Evolutionary conservation across 768 basidiomycete genomes (phyloP), one percentile per base, ranked within the genome.

Genomic region (Polyporus arcularius): DNA sequence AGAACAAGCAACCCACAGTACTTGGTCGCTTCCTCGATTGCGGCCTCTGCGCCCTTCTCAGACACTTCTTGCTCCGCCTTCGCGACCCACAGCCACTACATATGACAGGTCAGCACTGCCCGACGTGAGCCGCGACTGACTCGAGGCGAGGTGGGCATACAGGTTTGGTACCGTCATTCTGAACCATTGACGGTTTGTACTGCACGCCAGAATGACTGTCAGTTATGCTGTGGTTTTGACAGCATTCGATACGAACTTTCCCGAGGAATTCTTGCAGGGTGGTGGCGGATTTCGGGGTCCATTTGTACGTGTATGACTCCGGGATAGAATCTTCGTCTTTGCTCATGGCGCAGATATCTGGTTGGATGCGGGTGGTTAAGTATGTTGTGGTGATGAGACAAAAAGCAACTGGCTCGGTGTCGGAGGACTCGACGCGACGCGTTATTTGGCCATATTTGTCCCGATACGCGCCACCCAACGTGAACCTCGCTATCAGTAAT

Each of bases 171-270:
- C 89, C 89, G 59, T 90, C 87, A 68, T 91, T 83, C 65, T 88
- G 84, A 10, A 90, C 85, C 88, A 90, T 87, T 16, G 88, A 90
- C 1, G 90, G 89, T 54, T 79, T 87, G 64, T 84, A 89, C 88
- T 90, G 62, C n/a, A 41, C 10, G 54, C 48, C 16, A 9, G 31
- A 18, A 16, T 38, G 38, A n/a, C 18, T 38, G 43, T 53, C 41
- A 58, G 64, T 32, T 60, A 43, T 1, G 50, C 7, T 1, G 28
- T n/a, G 18, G 48, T 9, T 46, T 56, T 41, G 8, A 7, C 2
- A 46, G 46, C 43, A 15, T 12, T 35, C 12, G 26, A 11, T 16
- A 58, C 73, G 40, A 65, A 82, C 87, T 74, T 89, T 87, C 40
- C 70, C 70, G 54, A 87, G 68, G 65, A 86, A 90, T 14, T 83